Base-by-base conservation (phyloP, 2,329 filamentous ascomycete genomes). In the Mollisia scopiformis region DNA sequence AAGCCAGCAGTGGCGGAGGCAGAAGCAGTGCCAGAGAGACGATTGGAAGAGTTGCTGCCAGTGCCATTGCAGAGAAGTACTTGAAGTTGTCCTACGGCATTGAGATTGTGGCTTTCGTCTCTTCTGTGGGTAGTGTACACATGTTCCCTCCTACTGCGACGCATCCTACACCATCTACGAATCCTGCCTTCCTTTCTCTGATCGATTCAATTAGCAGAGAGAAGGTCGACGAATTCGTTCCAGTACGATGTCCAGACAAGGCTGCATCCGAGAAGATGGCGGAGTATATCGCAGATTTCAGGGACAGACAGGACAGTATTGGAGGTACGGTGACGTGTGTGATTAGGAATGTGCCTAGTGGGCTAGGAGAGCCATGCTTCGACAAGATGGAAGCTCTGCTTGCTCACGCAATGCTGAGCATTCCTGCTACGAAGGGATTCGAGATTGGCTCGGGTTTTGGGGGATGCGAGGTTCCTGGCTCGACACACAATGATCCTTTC, bases 251-350 rank as follows among this genome's bases (percentile, higher is more conserved):
- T 79, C 95, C 95, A 6, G 82, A 94, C 72, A 77, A 82, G 35
- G 83, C 82, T 6, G 82, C 83, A 3, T 81, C 85, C 16, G 80
- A 80, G 64, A 84, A 84, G 68, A 98, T 98, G 93, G 89, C 89
- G 70, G 82, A 89, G 10, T 78, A 86, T 68, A 93, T 98, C 69
- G 90, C 88, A 69, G 84, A 88, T 49, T 93, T 90, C 79, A 84
- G 88, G 58, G 92, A 96, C 69, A 82, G 82, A 61, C 77, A 92
- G 61, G 94, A 98, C 80, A 94, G 90, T 78, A 97, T 96, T 68
- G 95, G 95, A 61, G 95, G 95, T 63, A 96, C 92, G 13, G 93
- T 98, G 19, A 97, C 93, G 49, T 98, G 94, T 71, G 91, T 98
- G 39, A 93, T 98, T 73, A 86, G 91, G 66, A 94, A 96, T 72